Evolutionary conservation across 2,329 filamentous ascomycete species (phyloP).

Genomic region (Exophiala viscosa): DNA sequence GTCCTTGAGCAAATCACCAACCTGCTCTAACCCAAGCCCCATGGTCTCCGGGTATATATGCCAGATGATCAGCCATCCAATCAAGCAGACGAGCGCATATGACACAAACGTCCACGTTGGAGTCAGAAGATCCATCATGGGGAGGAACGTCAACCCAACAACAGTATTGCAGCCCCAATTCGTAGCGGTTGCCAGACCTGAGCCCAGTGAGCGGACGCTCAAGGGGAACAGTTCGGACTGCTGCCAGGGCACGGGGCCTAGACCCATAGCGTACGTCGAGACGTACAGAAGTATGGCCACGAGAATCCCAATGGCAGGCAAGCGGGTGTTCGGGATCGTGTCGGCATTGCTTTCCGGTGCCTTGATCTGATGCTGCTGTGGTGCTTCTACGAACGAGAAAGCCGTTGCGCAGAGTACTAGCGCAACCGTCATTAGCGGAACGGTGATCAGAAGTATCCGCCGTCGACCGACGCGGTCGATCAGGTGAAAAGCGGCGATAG

Average conservation of each 20-base stretch:
- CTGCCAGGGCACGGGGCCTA: slow-evolving; percentile 95
- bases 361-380: slow-evolving; percentile 15
- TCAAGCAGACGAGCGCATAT: slow-evolving; percentile 69
- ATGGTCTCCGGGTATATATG: slow-evolving; percentile 81
- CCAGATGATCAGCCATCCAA: slow-evolving; percentile 67
- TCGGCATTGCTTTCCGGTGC: slow-evolving; percentile 27
- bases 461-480: slow-evolving; percentile 78
- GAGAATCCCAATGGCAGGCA: slow-evolving; percentile 58
- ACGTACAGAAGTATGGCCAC: slow-evolving; percentile 78
- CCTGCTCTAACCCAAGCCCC: slow-evolving; percentile 76
- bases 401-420: slow-evolving; percentile 68
- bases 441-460: slow-evolving; percentile 73
- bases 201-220: slow-evolving; percentile 60
- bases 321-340: slow-evolving; percentile 38
- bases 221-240: slow-evolving; percentile 85
- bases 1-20: slow-evolving; percentile 64
- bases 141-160: slow-evolving; percentile 80
- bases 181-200: slow-evolving; percentile 63
- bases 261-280: slow-evolving; percentile 76
- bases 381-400: slow-evolving; percentile 59
- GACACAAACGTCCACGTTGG: slow-evolving; percentile 73
- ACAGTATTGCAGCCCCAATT: slow-evolving; percentile 88
- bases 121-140: slow-evolving; percentile 73
- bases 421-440: slow-evolving; percentile 77
- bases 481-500: slow-evolving; percentile 66